These are phyloP conservation scores for Talaromyces funiculosus DNA, from an alignment of 2,329 filamentous ascomycete genomes.

Conservation along the genomic window DNA sequence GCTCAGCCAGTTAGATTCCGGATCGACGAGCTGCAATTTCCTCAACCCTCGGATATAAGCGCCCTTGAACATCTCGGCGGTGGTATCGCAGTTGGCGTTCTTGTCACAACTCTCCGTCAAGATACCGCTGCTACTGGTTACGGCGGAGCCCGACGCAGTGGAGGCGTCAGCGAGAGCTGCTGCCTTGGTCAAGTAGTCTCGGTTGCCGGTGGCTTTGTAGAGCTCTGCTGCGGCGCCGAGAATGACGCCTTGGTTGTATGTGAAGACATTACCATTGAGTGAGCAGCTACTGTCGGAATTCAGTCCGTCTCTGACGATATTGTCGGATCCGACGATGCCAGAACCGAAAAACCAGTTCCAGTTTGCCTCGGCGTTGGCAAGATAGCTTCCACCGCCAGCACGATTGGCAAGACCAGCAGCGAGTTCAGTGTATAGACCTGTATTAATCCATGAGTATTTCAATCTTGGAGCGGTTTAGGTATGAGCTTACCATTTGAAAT, in stretches of 20 bases:
- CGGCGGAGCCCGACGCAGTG: slow-evolving; percentile 27
- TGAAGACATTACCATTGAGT: neutral
- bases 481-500: slow-evolving; percentile 10
- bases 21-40: slow-evolving; percentile 48
- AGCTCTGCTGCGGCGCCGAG: slow-evolving; percentile 13
- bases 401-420: slow-evolving; percentile 11
- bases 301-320: slow-evolving; percentile 9
- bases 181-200: slow-evolving; percentile 35
- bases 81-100: slow-evolving; percentile 31
- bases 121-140: slow-evolving; percentile 34
- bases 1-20: slow-evolving; percentile 42
- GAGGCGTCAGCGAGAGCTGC: slow-evolving; percentile 46
- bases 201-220: slow-evolving; percentile 11
- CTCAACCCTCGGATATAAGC: slow-evolving; percentile 58
- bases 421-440: slow-evolving; percentile 12
- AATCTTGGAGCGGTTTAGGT: neutral
- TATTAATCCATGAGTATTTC: neutral
- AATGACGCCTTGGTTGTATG: slow-evolving; percentile 14
- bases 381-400: neutral
- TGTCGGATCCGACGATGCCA: slow-evolving; percentile 7
- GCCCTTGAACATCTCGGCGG: slow-evolving; percentile 62
- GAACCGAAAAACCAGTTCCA: slow-evolving; percentile 13
- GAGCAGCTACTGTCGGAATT: slow-evolving; percentile 3
- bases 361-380: neutral
- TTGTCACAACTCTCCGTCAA: slow-evolving; percentile 49